Conservation (phyloP, 2,329 filamentous ascomycete genomes). For the Neofusicoccum kwambonambiense region DNA sequence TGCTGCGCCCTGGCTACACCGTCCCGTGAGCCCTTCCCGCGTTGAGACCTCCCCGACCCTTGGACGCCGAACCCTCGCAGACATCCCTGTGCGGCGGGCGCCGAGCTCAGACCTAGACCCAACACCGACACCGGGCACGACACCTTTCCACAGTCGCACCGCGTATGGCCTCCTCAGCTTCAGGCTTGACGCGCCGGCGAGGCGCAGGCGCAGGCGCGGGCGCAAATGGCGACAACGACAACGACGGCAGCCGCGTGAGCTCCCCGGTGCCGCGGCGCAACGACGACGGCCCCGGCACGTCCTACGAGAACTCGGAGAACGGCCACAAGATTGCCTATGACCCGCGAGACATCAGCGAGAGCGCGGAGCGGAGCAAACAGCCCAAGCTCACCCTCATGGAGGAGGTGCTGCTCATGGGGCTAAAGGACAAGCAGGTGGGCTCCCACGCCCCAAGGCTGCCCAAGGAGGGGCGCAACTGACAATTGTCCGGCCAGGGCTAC, state of each 20-base stretch:
- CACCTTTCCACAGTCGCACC: slow-evolving; percentile 23
- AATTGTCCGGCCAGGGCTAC: slow-evolving; percentile 66
- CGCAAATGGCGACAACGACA: slow-evolving; percentile 60
- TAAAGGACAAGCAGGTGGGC: slow-evolving; percentile 97
- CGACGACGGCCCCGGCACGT: slow-evolving; percentile 66
- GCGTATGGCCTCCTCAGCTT: slow-evolving; percentile 66
- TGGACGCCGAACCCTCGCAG: slow-evolving; percentile 16
- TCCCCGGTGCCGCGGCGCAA: slow-evolving; percentile 64
- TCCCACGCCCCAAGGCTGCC: slow-evolving; percentile 5
- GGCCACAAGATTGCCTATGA: slow-evolving; percentile 99
- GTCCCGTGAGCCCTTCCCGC: not conserved
- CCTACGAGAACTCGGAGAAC: slow-evolving; percentile 87
- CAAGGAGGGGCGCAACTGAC: slow-evolving; percentile 20
- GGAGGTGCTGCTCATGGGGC: slow-evolving; percentile 87
- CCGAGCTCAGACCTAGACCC: slow-evolving; percentile 17
- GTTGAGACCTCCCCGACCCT: slow-evolving; percentile 3
- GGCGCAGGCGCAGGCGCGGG: slow-evolving; percentile 62
- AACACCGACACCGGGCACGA: slow-evolving; percentile 16
- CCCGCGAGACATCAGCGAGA: slow-evolving; percentile 95
- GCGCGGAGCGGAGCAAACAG: slow-evolving; percentile 92
- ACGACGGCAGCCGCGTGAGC: slow-evolving; percentile 62
- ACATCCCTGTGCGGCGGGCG: slow-evolving; percentile 19
- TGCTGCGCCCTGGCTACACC: not conserved
- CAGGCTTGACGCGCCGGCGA: slow-evolving; percentile 69
- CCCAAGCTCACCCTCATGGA: slow-evolving; percentile 99